Evolutionary conservation across 1,139 yeast species (phyloP), one percentile per base, ranked within the genome.

Genomic region (Magnusiomyces clavatus): DNA sequence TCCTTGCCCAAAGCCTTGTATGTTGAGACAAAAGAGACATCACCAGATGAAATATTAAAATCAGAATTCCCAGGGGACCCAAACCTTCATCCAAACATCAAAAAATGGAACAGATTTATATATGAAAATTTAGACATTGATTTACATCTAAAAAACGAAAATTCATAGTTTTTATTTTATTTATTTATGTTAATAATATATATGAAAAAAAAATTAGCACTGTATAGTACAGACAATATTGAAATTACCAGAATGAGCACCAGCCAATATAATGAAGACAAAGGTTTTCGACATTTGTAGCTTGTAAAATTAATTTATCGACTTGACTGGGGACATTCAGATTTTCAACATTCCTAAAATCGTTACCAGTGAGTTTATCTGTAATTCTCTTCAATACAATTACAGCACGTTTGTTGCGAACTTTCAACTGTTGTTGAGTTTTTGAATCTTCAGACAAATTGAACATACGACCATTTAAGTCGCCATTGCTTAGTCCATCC

Each of bases 201-300:
- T 38, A 47, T 17, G 17, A 11, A 14, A 48, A 12, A 16, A 36
- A 16, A 29, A 19, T 41, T 6, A 42, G 31, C 10, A 31, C 34
- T 16, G 4, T 39, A 40, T 20, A 47, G 14, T 17, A n/a, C n/a
- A n/a, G n/a, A n/a, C n/a, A n/a, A 14, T n/a, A n/a, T n/a, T n/a
- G n/a, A n/a, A 43, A 3, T 59, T 62, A 90, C 97, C 98, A 92
- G 80, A 90, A 92, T 0, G 97, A 86, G 70, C 98, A 92, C 98
- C 99, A 94, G 17, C 99, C 99, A 57, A 94, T 86, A 65, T 87
- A 94, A 68, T 92, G 98, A 68, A 89, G 96, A 65, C 98, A 92
- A 55, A 94, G 72, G 62, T 92, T 92, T 66, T 94, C 98, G 36
- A 92, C 95, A 53, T 95, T 86, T 0, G 97, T 92, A 1, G 98